A percentile compares a stretch with the other conserved stretches of the same genome.
Conservation (phyloP, 768 basidiomycete genomes). For the Naganishia randhawae region DNA sequence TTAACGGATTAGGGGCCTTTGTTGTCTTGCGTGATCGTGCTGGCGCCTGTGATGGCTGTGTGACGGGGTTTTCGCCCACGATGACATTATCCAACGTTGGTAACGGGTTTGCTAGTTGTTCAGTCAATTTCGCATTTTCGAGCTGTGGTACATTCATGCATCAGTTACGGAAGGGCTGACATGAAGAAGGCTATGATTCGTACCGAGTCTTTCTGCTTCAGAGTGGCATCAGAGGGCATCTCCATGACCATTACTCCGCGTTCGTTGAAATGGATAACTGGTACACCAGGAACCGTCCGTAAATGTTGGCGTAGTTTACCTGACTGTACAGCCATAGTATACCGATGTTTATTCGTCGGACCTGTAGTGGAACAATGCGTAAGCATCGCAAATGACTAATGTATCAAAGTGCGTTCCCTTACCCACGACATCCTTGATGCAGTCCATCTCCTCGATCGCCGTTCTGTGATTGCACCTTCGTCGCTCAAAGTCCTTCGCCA, state of each 20-base stretch:
- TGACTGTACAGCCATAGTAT: conserved; percentile 81
- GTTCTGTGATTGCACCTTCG: conserved; percentile 92
- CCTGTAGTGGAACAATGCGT: conserved; percentile 33
- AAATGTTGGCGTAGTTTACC: conserved; percentile 66
- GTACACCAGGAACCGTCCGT: conserved; percentile 73
- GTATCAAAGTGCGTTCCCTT: too few species aligned
- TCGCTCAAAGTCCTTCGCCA: conserved; percentile 89
- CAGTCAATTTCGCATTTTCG: conserved; percentile 26
- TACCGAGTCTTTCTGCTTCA: conserved; percentile 61
- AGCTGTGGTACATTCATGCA: neutral
- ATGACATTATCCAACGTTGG: conserved; percentile 24
- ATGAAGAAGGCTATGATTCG: neutral
- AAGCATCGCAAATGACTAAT: neutral
- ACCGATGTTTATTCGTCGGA: conserved; percentile 78
- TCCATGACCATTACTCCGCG: conserved; percentile 84
- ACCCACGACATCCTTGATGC: conserved; percentile 78
- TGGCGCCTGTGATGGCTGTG: neutral
- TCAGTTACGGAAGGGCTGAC: neutral
- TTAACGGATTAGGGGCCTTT: conserved; percentile 20
- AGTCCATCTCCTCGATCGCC: conserved; percentile 75
- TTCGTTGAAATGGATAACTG: conserved; percentile 84
- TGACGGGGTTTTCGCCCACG: conserved; percentile 6
- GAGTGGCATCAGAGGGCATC: conserved; percentile 75
- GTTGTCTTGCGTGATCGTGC: conserved; percentile 3
- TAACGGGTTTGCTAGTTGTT: conserved; percentile 15